Evolutionary conservation across 192 early-diverging fungal species (phyloP).

Genomic region (Backusella sp.): DNA sequence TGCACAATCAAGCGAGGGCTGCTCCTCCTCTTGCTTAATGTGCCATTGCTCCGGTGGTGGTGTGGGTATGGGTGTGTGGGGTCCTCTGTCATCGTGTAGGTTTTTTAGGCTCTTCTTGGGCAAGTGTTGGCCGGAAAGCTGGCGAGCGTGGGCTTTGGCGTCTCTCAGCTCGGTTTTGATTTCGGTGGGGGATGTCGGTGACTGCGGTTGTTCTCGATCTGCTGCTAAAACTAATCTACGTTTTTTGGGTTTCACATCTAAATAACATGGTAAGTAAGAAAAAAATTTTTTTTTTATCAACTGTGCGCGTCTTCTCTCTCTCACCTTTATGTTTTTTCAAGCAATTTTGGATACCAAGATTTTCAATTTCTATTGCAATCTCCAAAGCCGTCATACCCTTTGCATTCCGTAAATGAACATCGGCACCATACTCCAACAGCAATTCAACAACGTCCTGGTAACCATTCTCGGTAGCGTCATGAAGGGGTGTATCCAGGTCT

Average conservation of each 20-base stretch:
- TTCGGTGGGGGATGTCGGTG: not conserved
- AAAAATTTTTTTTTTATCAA: not conserved
- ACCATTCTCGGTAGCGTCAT: conserved; percentile 62
- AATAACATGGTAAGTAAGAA: not conserved
- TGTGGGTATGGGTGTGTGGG: conserved; percentile 20
- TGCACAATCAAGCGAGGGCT: not conserved
- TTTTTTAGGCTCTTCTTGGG: conserved; percentile 19
- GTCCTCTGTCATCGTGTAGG: not conserved
- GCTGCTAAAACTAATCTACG: conserved; percentile 29
- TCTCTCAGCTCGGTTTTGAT: not conserved
- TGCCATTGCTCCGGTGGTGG: conserved; percentile 27
- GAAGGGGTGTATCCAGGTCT: conserved; percentile 65
- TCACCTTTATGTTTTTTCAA: conserved; percentile 7
- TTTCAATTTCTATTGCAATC: conserved; percentile 47
- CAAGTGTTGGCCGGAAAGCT: conserved; percentile 14
- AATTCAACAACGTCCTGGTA: conserved; percentile 42
- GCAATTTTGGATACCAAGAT: conserved; percentile 21
- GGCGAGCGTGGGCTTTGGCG: conserved; percentile 18
- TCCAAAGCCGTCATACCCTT: conserved; percentile 53
- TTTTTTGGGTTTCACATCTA: conserved; percentile 23
- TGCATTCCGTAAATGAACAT: conserved; percentile 53
- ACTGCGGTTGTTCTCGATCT: conserved; percentile 14
- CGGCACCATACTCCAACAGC: conserved; percentile 47
- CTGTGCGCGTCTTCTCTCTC: not conserved
- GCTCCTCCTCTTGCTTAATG: conserved; percentile 35